Percentiles rank a stretch among this genome's conserved stretches.
Conservation (phyloP, 2,329 filamentous ascomycete species). For the Chaetomiaceae sp. region DNA sequence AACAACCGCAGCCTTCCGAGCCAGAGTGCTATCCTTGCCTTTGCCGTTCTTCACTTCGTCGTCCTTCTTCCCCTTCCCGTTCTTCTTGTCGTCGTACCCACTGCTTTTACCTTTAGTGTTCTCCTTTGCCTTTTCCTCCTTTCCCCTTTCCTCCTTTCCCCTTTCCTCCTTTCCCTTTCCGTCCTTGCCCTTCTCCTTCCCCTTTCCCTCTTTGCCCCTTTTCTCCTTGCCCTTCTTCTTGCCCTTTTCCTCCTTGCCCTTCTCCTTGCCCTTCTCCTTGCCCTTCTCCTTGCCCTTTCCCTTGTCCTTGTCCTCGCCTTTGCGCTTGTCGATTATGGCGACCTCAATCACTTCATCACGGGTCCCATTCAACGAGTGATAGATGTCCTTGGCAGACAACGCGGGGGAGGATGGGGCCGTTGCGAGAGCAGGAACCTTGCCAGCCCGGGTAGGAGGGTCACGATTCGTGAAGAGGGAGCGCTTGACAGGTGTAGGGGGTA, state of each 20-base stretch:
- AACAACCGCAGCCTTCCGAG: neutral
- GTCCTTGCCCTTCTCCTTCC: neutral
- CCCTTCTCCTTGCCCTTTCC: neutral
- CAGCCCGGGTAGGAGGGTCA: neutral
- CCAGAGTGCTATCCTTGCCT: neutral
- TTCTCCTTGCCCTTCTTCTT: slow-evolving; percentile 1
- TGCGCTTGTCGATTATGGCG: neutral
- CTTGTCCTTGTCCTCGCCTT: slow-evolving; percentile 1
- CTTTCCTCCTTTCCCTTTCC: neutral
- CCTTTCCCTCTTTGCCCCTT: neutral
- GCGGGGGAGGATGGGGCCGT: neutral
- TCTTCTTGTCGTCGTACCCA: neutral
- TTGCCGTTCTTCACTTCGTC: neutral
- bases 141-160: neutral
- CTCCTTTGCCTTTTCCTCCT: neutral
- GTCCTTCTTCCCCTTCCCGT: neutral
- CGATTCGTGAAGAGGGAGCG: neutral
- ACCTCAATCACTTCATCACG: no score
- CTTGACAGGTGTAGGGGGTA: neutral
- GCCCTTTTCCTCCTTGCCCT: neutral
- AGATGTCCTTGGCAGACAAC: neutral
- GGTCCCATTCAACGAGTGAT: neutral
- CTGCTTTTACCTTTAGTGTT: neutral
- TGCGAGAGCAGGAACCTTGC: neutral
- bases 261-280: neutral